Evolutionary conservation across 495 filamentous ascomycete genomes (phyloP), one percentile per base, ranked within the genome.

Genomic region (Trichoderma reesei): DNA sequence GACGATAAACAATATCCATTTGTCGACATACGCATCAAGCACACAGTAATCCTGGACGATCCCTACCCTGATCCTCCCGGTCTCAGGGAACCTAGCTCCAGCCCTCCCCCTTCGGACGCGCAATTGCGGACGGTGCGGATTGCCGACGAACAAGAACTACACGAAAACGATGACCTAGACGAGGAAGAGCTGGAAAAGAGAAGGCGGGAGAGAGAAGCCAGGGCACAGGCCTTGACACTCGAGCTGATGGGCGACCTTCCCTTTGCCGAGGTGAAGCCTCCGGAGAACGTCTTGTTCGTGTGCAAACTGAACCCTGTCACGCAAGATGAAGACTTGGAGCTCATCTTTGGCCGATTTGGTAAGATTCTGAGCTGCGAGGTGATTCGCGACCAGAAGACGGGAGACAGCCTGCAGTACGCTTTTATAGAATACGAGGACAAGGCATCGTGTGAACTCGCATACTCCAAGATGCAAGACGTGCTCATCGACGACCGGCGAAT

Each of bases 241-340:
- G 94, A 98, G 73, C 96, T 98, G 88, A 92, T 98, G 72, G 94
- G 94, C 31, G 94, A 98, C 74, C 81, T 98, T 64, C 95, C 94
- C 11, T 98, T 96, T 72, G 94, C 94, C 64, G 94, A 98, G 75
- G 93, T 98, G 72, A 96, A 95, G 66, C 94, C 94, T 6, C 94
- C 94, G 1, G 94, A 98, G 76, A 97, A 98, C 71, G 86, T 98
- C 36, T 80, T 98, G 13, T 98, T 98, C 71, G 94, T 98, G 65
- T 98, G 94, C 86, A 98, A 98, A 73, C 80, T 98, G 31, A 98
- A 98, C 66, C 95, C 95, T 0, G 92, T 98, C 59, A 98, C 94
- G 14, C 78, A 77, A n/a, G 94, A 98, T 72, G 89, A 96, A 71
- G 95, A 98, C 73, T 82, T 98, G 16, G 84, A 98, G 70, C 76